These are phyloP conservation scores for Tripterygium wilfordii DNA, from an alignment of 177 flowering plant genomes.

Conservation along the genomic window DNA sequence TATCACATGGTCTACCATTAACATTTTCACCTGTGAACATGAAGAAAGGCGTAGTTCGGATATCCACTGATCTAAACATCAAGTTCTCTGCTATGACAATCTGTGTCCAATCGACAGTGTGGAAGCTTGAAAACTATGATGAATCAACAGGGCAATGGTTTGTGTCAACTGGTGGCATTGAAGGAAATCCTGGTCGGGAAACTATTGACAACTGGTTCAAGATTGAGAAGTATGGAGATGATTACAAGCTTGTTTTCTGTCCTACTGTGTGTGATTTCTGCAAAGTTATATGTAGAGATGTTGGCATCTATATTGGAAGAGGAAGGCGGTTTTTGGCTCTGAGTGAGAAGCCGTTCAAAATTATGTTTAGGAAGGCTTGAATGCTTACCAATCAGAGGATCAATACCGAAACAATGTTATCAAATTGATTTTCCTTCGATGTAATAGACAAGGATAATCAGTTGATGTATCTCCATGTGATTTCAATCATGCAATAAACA, in stretches of 20 bases:
- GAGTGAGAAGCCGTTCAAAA: slow-evolving; percentile 22
- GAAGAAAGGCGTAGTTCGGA: slow-evolving; percentile 14
- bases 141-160: slow-evolving; percentile 11
- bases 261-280: slow-evolving; percentile 24
- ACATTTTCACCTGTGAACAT: slow-evolving; percentile 21
- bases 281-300: slow-evolving; percentile 23
- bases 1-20: slow-evolving; percentile 20
- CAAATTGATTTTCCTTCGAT: neutral
- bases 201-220: slow-evolving; percentile 35
- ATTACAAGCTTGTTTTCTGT: slow-evolving; percentile 35
- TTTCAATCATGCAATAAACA: too few relatives aligned
- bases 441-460: too few relatives aligned
- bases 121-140: slow-evolving; percentile 24
- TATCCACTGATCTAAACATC: slow-evolving; percentile 32
- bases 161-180: slow-evolving; percentile 24
- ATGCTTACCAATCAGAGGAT: neutral
- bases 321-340: slow-evolving; percentile 24
- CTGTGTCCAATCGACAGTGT: slow-evolving; percentile 25
- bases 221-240: slow-evolving; percentile 18
- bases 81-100: slow-evolving; percentile 16
- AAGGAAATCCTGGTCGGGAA: slow-evolving; percentile 28
- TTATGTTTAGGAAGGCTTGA: slow-evolving; percentile 30
- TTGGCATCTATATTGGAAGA: slow-evolving; percentile 17
- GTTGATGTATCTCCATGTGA: too few relatives aligned
- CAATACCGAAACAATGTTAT: neutral